Conservation (phyloP, 257 asterid genomes). For the Coffea eugenioides region DNA sequence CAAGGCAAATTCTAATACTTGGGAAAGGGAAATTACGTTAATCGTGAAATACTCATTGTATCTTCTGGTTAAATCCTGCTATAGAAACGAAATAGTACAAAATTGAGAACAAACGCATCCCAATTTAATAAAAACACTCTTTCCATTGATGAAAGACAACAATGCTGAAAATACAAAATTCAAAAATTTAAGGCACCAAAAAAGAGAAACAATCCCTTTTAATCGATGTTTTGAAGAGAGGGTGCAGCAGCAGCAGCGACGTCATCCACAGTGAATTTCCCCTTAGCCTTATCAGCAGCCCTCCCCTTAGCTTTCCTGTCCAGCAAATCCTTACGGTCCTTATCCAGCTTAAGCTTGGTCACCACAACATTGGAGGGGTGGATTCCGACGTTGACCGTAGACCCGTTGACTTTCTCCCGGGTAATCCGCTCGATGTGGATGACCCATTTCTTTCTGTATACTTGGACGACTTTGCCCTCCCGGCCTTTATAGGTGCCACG, state of each 20-base stretch:
- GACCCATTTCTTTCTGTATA: slow-evolving; percentile 86
- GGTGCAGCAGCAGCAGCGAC: slow-evolving; percentile 24
- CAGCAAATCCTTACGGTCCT: slow-evolving; percentile 72
- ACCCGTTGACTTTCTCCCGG: slow-evolving; percentile 80
- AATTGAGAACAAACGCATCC: no score
- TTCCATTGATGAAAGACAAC: neutral
- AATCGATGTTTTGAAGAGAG: slow-evolving; percentile 22
- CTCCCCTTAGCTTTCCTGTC: slow-evolving; percentile 87
- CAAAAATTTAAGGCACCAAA: neutral
- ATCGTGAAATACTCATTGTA: neutral
- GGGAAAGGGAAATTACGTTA: neutral
- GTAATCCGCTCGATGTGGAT: slow-evolving; percentile 84
- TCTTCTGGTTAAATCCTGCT: neutral
- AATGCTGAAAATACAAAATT: neutral
- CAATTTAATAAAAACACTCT: neutral
- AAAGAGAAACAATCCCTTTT: neutral
- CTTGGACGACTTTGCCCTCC: slow-evolving; percentile 84
- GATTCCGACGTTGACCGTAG: slow-evolving; percentile 81
- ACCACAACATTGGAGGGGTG: slow-evolving; percentile 67
- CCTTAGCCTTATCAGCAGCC: slow-evolving; percentile 87
- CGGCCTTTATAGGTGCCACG: slow-evolving; percentile 91
- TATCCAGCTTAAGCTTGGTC: slow-evolving; percentile 79
- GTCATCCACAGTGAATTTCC: slow-evolving; percentile 32
- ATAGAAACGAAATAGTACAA: no score
- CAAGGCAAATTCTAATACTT: neutral